Evolutionary conservation across 768 basidiomycete species (phyloP).

Genomic region (Podaxis sp.): DNA sequence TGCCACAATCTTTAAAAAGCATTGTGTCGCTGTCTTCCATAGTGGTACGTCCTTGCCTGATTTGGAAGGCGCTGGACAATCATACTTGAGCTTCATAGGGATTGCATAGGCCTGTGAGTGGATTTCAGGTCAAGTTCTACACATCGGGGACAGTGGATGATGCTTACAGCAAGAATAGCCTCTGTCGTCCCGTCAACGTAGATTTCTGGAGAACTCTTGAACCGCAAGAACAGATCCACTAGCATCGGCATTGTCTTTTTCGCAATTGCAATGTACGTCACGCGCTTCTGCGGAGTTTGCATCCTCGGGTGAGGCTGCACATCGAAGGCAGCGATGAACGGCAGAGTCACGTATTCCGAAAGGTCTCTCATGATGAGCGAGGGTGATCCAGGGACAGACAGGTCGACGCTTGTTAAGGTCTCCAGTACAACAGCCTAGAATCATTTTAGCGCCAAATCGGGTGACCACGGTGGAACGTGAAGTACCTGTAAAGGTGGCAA

Average conservation of each 20-base stretch:
- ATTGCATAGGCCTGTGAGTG: conserved; percentile 73
- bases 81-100: conserved; percentile 92
- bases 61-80: conserved; percentile 87
- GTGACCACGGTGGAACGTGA: conserved; percentile 7
- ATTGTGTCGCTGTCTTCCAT: conserved; percentile 93
- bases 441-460: not conserved
- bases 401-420: conserved; percentile 65
- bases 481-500: conserved; percentile 78
- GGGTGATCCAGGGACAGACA: conserved; percentile 58
- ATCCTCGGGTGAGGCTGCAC: conserved; percentile 41
- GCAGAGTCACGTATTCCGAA: conserved; percentile 82
- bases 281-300: conserved; percentile 53
- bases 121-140: not conserved
- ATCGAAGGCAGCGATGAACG: conserved; percentile 82
- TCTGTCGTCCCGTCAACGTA: conserved; percentile 86
- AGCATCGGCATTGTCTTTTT: conserved; percentile 87
- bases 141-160: not conserved
- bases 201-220: conserved; percentile 59
- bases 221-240: conserved; percentile 71
- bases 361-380: conserved; percentile 82
- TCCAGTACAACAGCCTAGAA: conserved; percentile 71
- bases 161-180: conserved; percentile 70
- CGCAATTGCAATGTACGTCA: conserved; percentile 88
- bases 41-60: conserved; percentile 85
- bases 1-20: conserved; percentile 72